Conservation (phyloP, 805 yeast genomes). For the Ogataea methanolica region DNA sequence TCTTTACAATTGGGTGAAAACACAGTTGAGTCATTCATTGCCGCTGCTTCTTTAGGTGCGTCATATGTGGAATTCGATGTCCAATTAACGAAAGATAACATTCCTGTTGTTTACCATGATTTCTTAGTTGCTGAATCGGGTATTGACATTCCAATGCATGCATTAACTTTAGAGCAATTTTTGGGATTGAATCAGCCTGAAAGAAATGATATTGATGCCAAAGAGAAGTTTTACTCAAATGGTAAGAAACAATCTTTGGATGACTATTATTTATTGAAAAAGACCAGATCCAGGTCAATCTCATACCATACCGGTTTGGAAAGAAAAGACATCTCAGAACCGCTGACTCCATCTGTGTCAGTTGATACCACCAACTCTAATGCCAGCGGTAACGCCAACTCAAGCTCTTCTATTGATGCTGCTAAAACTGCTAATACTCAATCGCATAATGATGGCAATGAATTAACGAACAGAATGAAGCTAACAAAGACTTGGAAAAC, state of each 20-base stretch:
- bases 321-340: no score
- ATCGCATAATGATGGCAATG: constrained; percentile 5
- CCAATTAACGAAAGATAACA: constrained; percentile 83
- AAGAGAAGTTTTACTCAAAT: background rate
- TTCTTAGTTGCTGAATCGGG: constrained; percentile 94
- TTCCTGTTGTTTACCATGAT: constrained; percentile 94
- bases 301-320: constrained; percentile 17
- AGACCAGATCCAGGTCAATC: constrained; percentile 34
- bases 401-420: background rate
- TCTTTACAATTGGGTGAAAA: constrained; percentile 93
- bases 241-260: constrained; percentile 22
- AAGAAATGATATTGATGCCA: constrained; percentile 3
- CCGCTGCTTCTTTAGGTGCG: constrained; percentile 95
- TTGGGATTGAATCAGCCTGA: constrained; percentile 44
- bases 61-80: constrained; percentile 96
- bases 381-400: no score
- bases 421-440: background rate
- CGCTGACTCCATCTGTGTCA: no score
- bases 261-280: constrained; percentile 27
- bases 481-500: constrained; percentile 84
- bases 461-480: constrained; percentile 63
- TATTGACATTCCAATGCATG: constrained; percentile 94
- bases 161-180: constrained; percentile 84
- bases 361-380: no score
- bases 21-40: constrained; percentile 90